Evolutionary conservation across 306 rosid genomes (phyloP), one percentile per base, ranked within the genome.

Genomic region (Vigna radiata): DNA sequence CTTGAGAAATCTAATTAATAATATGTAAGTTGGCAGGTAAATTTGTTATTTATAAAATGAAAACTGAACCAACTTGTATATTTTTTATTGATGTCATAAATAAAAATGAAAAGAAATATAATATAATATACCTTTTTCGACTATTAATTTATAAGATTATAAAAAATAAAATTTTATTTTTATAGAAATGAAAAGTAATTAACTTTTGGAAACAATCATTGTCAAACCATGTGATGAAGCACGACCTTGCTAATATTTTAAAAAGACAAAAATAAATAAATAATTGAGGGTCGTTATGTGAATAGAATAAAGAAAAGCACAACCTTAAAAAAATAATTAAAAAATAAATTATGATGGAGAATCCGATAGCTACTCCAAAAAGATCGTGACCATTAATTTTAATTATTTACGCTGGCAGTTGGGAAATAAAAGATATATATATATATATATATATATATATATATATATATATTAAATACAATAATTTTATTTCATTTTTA

Each of bases 331-430:
- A 9, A 44, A 29, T 29, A 11, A 12, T 18, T 36, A 15, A 6
- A 17, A 10, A 68, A 18, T 33, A 37, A 68, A 18, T 15, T 72
- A 53, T 56, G 25, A 41, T n/a, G 78, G 10, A 48, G 52, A n/a
- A n/a, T n/a, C 43, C 13, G 17, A 37, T 31, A 18, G 49, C 10
- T 33, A 3, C 21, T 6, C 59, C 17, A 76, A 76, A 76, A 36
- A 15, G 61, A 75, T 31, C 7, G n/a, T n/a, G 54, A 46, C 33
- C 18, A 61, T 54, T 54, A 25, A 25, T 25, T 25, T 25, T 25
- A 54, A 18, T 58, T 41, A 41, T 73, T 31, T 10, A 43, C 60
- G 5, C 12, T 0, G 31, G 49, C 8, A 29, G 19, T 60, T 29
- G 19, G 3, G 4, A 17, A 7, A 60, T 4, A 19, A 29, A 25